Evolutionary conservation across 768 basidiomycete genomes (phyloP).

Genomic region (Pleurotus djamor): DNA sequence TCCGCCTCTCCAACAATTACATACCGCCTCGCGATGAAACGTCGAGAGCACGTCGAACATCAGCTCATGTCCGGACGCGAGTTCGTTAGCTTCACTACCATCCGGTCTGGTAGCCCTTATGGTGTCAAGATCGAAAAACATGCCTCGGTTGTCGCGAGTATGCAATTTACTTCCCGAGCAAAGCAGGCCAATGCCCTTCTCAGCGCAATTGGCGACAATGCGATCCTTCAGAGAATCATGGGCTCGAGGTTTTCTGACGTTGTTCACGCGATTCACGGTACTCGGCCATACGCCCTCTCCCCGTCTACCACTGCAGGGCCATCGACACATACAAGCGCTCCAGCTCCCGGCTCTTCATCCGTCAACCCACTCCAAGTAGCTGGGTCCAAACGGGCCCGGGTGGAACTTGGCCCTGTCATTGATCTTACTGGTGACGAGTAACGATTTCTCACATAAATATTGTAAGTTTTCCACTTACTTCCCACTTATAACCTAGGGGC

Average conservation of each 20-base stretch:
- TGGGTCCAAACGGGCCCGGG: slow-evolving; percentile 10
- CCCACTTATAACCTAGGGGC: too few species aligned
- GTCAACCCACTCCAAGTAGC: slow-evolving; percentile 7
- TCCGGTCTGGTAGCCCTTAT: slow-evolving; percentile 22
- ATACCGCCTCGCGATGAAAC: slow-evolving; percentile 16
- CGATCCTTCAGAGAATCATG: slow-evolving; percentile 24
- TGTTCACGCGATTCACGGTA: slow-evolving; percentile 19
- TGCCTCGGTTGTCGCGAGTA: slow-evolving; percentile 15
- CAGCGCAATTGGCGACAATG: slow-evolving; percentile 21
- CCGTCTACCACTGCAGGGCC: not conserved
- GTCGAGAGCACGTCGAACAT: slow-evolving; percentile 21
- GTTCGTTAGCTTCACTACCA: slow-evolving; percentile 19
- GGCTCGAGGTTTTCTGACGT: slow-evolving; percentile 27
- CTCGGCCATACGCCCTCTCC: slow-evolving; percentile 9
- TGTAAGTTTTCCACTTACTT: not conserved
- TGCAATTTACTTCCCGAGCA: slow-evolving; percentile 19
- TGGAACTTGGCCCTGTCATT: slow-evolving; percentile 16
- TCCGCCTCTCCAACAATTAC: slow-evolving; percentile 9
- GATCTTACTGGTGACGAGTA: slow-evolving; percentile 18
- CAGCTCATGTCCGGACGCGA: slow-evolving; percentile 17
- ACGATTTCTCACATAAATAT: not conserved
- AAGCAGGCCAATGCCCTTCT: slow-evolving; percentile 22
- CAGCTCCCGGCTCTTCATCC: not conserved
- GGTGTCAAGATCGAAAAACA: slow-evolving; percentile 23
- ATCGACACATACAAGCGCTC: not conserved